Conservation (phyloP, 2,329 filamentous ascomycete species). For the Aspergillus sp. region DNA sequence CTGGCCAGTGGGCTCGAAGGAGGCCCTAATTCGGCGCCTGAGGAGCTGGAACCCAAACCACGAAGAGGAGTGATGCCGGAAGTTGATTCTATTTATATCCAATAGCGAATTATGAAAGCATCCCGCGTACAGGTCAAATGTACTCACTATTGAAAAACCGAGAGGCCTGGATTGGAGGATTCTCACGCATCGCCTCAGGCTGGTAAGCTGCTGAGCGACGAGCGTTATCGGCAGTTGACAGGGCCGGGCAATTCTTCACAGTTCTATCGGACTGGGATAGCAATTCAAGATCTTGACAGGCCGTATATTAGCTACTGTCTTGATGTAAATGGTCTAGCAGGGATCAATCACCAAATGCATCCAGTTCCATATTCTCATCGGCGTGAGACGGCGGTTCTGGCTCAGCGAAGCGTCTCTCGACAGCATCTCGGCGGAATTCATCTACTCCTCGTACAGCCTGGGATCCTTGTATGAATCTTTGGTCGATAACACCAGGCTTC, state of each 20-base stretch:
- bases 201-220: conserved; percentile 1
- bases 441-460: conserved; percentile 7
- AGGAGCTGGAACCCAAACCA: conserved; percentile 18
- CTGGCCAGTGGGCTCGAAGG: conserved; percentile 25
- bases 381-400: background rate
- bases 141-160: conserved; percentile 23
- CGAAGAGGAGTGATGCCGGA: conserved; percentile 14
- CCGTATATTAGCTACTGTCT: no score
- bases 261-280: conserved; percentile 22
- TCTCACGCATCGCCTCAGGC: background rate
- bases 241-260: conserved; percentile 2
- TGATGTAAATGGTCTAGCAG: no score
- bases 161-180: conserved; percentile 12
- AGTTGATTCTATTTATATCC: conserved; percentile 9
- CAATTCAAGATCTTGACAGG: conserved; percentile 29
- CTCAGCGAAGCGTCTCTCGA: background rate
- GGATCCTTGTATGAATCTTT: conserved; percentile 16
- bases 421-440: conserved; percentile 1
- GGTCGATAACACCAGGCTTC: conserved; percentile 11
- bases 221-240: conserved; percentile 1
- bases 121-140: background rate
- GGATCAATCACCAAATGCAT: conserved; percentile 40
- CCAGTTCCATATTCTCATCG: conserved; percentile 28
- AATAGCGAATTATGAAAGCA: conserved; percentile 1
- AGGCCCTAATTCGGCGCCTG: conserved; percentile 12